Evolutionary conservation across 768 basidiomycete genomes (phyloP), one percentile per base, ranked within the genome.

Genomic region (Leccinum aurantiacum): DNA sequence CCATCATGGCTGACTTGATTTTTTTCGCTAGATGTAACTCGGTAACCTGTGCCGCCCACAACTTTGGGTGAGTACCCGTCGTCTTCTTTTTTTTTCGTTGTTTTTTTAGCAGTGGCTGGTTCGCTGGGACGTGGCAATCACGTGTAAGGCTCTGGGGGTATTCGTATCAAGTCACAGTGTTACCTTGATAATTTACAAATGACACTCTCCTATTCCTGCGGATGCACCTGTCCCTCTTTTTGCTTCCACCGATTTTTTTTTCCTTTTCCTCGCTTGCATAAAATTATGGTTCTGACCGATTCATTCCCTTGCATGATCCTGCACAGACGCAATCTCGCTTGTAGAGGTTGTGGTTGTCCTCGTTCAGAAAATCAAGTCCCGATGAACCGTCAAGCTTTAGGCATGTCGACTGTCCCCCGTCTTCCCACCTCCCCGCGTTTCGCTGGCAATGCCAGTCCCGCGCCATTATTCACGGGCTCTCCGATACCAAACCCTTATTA

Each of bases 281-380:
- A 50, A 62, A 59, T 31, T 9, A 74, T 74, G 73, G 73, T 80
- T 72, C 78, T 84, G 64, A 81, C 80, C 50, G 74, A 80, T 50
- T 71, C 74, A 6, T 82, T 82, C 65, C 79, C 78, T 62, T 80
- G 80, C 67, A 79, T 78, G 74, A 77, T 81, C 60, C 68, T 80
- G 57, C 78, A 77, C 73, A 92, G 90, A 62, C 89, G 91, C 61
- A 93, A 93, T 72, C 66, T 86, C 51, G 75, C 82, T 31, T 93
- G 90, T 76, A 89, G 90, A 66, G 88, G 86, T 47, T 92, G 91
- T 68, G 90, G 89, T 63, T 83, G 79, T 67, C 82, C 87, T 51
- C 80, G 86, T 57, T 76, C 79, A 14, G 74, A 71, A 62, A 76
- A 65, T 50, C 66, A 73, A 61, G 63, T 67, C 47, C 53, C 75